Percentiles rank a stretch among this genome's conserved stretches.
Conservation (phyloP, 2,329 filamentous ascomycete genomes). For the Fusarium nurragi region DNA sequence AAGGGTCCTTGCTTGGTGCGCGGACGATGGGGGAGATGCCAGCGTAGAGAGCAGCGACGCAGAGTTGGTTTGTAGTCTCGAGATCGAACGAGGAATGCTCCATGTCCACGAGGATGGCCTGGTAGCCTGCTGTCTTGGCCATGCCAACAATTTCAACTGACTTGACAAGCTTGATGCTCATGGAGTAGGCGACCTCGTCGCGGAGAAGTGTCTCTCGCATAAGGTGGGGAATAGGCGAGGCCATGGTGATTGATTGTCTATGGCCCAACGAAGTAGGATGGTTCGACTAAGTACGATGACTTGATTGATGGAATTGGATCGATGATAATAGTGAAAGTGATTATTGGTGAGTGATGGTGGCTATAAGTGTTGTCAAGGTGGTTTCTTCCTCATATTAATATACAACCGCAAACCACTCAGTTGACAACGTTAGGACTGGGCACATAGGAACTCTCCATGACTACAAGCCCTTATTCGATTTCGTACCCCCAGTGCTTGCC, state of each 20-base stretch:
- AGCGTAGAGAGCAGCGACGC: conserved; percentile 43
- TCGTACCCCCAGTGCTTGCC: not conserved
- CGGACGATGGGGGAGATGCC: conserved; percentile 45
- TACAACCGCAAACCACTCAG: not conserved
- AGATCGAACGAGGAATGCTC: conserved; percentile 51
- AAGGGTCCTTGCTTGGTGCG: conserved; percentile 40
- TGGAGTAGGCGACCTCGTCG: conserved; percentile 42
- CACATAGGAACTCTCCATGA: not conserved
- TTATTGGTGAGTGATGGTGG: not conserved
- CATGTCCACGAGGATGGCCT: conserved; percentile 52
- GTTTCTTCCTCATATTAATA: conserved; percentile 13
- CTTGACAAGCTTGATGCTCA: conserved; percentile 47
- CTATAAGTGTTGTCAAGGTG: not conserved
- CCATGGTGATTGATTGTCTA: conserved; percentile 13
- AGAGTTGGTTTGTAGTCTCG: conserved; percentile 47
- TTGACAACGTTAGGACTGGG: too few species aligned
- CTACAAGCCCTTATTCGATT: not conserved
- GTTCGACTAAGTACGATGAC: too few species aligned
- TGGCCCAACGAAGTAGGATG: rapidly evolving
- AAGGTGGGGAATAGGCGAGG: conserved; percentile 35
- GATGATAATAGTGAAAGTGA: too few species aligned
- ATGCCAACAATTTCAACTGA: conserved; percentile 47
- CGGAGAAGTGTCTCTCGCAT: conserved; percentile 43
- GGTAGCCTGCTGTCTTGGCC: conserved; percentile 48
- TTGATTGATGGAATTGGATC: not conserved